These are phyloP conservation scores for Cymodocea nodosa DNA, from an alignment of 116 monocot species.

Conservation along the genomic window DNA sequence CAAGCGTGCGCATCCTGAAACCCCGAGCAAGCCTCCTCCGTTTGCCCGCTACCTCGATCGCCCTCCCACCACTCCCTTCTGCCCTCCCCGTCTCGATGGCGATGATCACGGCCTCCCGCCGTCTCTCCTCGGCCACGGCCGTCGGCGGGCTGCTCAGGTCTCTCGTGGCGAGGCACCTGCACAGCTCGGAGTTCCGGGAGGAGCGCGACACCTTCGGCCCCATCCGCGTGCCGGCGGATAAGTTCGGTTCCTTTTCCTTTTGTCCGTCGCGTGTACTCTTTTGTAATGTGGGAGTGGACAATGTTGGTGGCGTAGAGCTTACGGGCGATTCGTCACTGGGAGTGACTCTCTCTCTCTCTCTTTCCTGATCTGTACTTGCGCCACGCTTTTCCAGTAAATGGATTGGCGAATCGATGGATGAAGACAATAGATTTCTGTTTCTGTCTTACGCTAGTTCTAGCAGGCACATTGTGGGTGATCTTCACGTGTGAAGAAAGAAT, in stretches of 20 bases:
- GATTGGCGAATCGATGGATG: too few relatives aligned
- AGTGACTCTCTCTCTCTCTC: too few relatives aligned
- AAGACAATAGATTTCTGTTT: too few relatives aligned
- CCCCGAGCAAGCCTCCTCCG: background rate
- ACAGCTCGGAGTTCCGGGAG: slow-evolving; percentile 49
- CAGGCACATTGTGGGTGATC: too few relatives aligned
- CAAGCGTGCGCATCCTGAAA: too few relatives aligned
- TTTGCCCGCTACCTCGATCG: background rate
- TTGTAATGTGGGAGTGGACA: background rate
- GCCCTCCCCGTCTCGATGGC: slow-evolving; percentile 11
- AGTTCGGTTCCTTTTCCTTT: slow-evolving; percentile 19
- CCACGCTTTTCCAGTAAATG: too few relatives aligned
- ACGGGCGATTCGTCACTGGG: too few relatives aligned
- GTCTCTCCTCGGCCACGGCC: slow-evolving; percentile 7
- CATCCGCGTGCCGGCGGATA: slow-evolving; percentile 71
- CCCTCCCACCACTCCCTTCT: background rate
- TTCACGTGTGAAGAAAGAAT: too few relatives aligned
- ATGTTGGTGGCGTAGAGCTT: too few relatives aligned
- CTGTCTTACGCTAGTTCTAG: too few relatives aligned
- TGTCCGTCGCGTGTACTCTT: background rate
- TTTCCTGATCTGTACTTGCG: too few relatives aligned
- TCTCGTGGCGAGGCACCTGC: slow-evolving; percentile 13
- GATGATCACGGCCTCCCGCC: slow-evolving; percentile 29
- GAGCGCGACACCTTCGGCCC: slow-evolving; percentile 92
- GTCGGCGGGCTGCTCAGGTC: slow-evolving; percentile 12